Evolutionary conservation across 1,139 yeast genomes (phyloP).

Genomic region (Blastobotrys serpentis): DNA sequence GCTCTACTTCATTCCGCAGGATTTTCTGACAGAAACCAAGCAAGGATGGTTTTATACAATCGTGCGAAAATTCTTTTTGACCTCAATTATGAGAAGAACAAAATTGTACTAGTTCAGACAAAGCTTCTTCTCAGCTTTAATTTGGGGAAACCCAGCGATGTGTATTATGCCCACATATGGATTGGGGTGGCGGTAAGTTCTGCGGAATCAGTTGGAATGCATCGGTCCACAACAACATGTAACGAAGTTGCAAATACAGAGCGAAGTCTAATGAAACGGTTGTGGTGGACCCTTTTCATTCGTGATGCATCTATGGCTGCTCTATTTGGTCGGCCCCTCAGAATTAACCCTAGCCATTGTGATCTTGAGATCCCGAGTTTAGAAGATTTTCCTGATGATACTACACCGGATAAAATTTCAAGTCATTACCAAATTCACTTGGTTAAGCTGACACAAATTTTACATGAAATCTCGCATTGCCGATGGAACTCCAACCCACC

Average conservation of each 20-base stretch:
- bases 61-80: constrained; percentile 63
- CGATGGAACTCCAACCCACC: constrained; percentile 5
- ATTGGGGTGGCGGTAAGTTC: constrained; percentile 56
- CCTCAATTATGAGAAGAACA: constrained; percentile 57
- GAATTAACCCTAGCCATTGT: constrained; percentile 58
- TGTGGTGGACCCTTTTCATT: constrained; percentile 66
- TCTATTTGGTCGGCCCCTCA: constrained; percentile 60
- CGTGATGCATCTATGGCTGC: constrained; percentile 59
- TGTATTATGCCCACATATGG: constrained; percentile 62
- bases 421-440: constrained; percentile 35
- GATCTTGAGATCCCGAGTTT: constrained; percentile 59
- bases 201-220: constrained; percentile 65
- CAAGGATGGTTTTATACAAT: constrained; percentile 54
- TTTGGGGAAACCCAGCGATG: constrained; percentile 66
- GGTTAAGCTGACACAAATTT: constrained; percentile 7
- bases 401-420: constrained; percentile 42
- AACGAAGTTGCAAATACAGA: constrained; percentile 37
- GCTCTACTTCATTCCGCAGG: constrained; percentile 48
- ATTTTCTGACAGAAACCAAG: constrained; percentile 42
- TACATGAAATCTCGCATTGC: constrained; percentile 8
- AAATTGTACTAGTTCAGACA: constrained; percentile 53
- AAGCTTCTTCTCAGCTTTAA: constrained; percentile 53
- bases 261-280: constrained; percentile 51
- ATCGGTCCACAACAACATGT: constrained; percentile 38
- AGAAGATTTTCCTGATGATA: constrained; percentile 51